Evolutionary conservation across 2,329 filamentous ascomycete genomes (phyloP).

Genomic region (Capronia coronata): DNA sequence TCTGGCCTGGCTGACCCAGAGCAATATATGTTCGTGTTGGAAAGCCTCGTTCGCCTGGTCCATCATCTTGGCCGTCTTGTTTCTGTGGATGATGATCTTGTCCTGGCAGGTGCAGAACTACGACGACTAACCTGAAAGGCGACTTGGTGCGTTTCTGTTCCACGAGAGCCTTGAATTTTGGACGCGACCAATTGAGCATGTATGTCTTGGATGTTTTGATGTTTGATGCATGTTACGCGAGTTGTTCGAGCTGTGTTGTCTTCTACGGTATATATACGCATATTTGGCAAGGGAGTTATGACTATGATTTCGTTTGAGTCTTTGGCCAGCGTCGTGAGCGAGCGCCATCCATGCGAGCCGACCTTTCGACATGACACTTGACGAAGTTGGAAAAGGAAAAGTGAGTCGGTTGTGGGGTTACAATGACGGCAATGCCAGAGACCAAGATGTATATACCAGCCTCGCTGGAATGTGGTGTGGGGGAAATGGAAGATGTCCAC

Average conservation of each 20-base stretch:
- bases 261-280: not conserved
- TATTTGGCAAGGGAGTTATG: constrained; percentile 1
- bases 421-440: no score
- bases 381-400: not conserved
- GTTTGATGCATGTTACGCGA: not conserved
- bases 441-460: no score
- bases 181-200: constrained; percentile 2
- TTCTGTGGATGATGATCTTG: constrained; percentile 62
- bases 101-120: constrained; percentile 50
- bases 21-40: constrained; percentile 59
- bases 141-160: not conserved
- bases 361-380: not conserved
- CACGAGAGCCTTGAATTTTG: not conserved
- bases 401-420: no score
- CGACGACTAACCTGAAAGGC: constrained; percentile 20
- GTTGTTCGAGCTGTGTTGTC: constrained; percentile 1
- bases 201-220: constrained; percentile 4
- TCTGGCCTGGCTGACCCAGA: constrained; percentile 57
- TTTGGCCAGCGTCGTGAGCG: not conserved
- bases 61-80: constrained; percentile 57
- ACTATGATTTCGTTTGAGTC: not conserved
- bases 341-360: not conserved
- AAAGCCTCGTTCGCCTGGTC: constrained; percentile 58
- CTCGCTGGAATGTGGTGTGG: no score
- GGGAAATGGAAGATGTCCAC: no score